These are phyloP conservation scores for Amesomyces nigricolor DNA, from an alignment of 2,329 filamentous ascomycete species.

Conservation along the genomic window DNA sequence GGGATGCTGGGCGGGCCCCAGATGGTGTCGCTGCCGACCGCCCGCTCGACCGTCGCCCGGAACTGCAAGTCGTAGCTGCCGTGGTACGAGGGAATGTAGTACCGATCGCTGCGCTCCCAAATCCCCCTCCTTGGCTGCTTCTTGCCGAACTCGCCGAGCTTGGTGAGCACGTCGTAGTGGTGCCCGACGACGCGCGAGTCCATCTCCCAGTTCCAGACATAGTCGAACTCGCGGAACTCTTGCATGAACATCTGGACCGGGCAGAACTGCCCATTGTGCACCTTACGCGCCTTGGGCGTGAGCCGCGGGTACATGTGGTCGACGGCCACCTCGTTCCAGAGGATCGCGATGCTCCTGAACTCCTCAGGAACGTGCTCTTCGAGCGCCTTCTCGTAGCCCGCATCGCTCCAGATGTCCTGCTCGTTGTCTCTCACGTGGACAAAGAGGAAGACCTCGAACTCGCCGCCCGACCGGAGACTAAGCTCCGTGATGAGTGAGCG, in stretches of 20 bases:
- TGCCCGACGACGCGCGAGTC: constrained; percentile 75
- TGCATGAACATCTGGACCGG: constrained; percentile 70
- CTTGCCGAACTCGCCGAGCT: constrained; percentile 56
- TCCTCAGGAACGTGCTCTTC: constrained; percentile 34
- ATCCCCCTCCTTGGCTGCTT: constrained; percentile 65
- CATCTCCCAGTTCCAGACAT: constrained; percentile 84
- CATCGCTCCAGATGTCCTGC: constrained; percentile 52
- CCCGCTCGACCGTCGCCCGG: constrained; percentile 54
- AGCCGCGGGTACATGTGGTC: constrained; percentile 70
- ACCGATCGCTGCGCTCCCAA: constrained; percentile 69
- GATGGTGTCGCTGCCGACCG: constrained; percentile 48
- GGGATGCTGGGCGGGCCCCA: constrained; percentile 62
- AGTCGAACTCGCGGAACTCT: constrained; percentile 74
- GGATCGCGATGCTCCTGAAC: constrained; percentile 62
- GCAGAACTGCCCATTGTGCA: constrained; percentile 62
- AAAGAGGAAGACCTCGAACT: constrained; percentile 75
- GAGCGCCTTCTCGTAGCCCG: constrained; percentile 55
- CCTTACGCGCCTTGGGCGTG: constrained; percentile 48
- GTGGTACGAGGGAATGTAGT: constrained; percentile 65
- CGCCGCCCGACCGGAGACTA: constrained; percentile 66
- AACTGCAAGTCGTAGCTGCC: constrained; percentile 64
- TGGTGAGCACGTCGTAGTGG: constrained; percentile 72
- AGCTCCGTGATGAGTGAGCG: constrained; percentile 75
- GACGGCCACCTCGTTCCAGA: constrained; percentile 73
- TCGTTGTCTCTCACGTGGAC: constrained; percentile 64